Evolutionary conservation across 1,284 basidiomycete genomes (phyloP).

Genomic region (Pyrrhoderma noxium): DNA sequence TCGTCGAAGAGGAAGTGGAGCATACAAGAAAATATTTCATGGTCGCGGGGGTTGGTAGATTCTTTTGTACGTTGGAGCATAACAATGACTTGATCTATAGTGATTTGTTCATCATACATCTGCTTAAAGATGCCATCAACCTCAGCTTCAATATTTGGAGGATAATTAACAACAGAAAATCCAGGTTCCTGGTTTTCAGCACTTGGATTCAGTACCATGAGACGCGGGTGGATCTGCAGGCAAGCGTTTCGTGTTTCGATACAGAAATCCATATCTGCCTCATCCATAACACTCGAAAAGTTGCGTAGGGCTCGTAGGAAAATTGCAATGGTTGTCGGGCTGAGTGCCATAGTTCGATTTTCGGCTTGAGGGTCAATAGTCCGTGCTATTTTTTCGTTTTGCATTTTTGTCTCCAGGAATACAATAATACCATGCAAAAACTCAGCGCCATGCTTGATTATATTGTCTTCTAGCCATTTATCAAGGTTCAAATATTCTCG

Average conservation of each 20-base stretch:
- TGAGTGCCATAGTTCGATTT: slow-evolving; percentile 74
- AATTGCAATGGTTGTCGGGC: slow-evolving; percentile 83
- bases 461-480: slow-evolving; percentile 91
- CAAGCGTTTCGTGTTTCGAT: slow-evolving; percentile 91
- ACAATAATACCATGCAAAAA: slow-evolving; percentile 84
- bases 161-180: slow-evolving; percentile 83
- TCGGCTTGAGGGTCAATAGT: slow-evolving; percentile 75
- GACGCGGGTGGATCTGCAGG: slow-evolving; percentile 91
- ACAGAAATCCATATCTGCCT: slow-evolving; percentile 83
- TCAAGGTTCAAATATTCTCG: slow-evolving; percentile 93
- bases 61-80: slow-evolving; percentile 83
- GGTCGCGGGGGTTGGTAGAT: slow-evolving; percentile 79
- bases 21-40: slow-evolving; percentile 98
- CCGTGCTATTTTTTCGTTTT: slow-evolving; percentile 75
- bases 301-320: slow-evolving; percentile 83
- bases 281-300: slow-evolving; percentile 58
- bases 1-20: slow-evolving; percentile 99
- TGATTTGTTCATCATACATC: slow-evolving; percentile 94
- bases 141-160: slow-evolving; percentile 85
- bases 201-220: slow-evolving; percentile 92
- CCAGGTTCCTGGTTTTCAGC: slow-evolving; percentile 83
- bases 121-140: slow-evolving; percentile 95
- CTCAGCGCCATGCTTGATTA: slow-evolving; percentile 72
- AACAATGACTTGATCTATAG: slow-evolving; percentile 89
- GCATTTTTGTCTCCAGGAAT: slow-evolving; percentile 89